Conservation (phyloP, 495 filamentous ascomycete genomes). For the Daldinia caldariorum region DNA sequence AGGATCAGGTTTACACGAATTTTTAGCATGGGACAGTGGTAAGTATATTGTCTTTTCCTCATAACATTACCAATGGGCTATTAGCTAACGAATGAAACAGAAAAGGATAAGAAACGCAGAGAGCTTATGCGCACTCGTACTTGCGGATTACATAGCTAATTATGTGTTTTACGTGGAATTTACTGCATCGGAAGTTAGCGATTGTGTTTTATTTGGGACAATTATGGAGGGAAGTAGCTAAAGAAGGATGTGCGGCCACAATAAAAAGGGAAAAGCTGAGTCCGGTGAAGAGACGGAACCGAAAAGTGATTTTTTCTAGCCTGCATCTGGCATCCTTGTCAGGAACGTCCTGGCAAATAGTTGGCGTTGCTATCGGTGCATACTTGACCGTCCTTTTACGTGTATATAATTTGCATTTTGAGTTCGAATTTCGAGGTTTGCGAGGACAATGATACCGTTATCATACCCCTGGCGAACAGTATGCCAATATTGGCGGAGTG, state of each 20-base stretch:
- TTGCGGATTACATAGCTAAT: slow-evolving; percentile 61
- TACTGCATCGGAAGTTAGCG: slow-evolving; percentile 39
- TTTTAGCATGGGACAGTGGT: slow-evolving; percentile 90
- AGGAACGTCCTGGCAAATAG: slow-evolving; percentile 13
- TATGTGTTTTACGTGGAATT: slow-evolving; percentile 3
- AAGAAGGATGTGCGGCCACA: slow-evolving; percentile 27
- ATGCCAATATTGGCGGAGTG: neutral
- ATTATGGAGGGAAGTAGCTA: slow-evolving; percentile 23
- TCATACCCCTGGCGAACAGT: neutral
- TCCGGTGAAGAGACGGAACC: slow-evolving; percentile 19
- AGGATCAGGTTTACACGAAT: slow-evolving; percentile 89
- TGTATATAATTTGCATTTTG: slow-evolving; percentile 22
- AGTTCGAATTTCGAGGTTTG: slow-evolving; percentile 11
- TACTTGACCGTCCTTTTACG: slow-evolving; percentile 18
- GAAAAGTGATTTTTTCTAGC: slow-evolving; percentile 34
- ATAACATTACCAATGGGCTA: slow-evolving; percentile 22
- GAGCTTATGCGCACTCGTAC: slow-evolving; percentile 76
- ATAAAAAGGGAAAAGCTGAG: slow-evolving; percentile 17
- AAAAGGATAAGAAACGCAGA: slow-evolving; percentile 77
- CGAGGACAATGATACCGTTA: neutral
- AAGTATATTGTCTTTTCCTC: slow-evolving; percentile 30
- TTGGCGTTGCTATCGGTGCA: slow-evolving; percentile 23
- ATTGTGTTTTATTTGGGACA: slow-evolving; percentile 29
- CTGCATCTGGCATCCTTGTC: slow-evolving; percentile 20
- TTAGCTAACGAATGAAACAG: slow-evolving; percentile 58